phyloP scores from a whole-genome alignment of 768 basidiomycete genomes.

The Boletus vinaceobasis region DNA sequence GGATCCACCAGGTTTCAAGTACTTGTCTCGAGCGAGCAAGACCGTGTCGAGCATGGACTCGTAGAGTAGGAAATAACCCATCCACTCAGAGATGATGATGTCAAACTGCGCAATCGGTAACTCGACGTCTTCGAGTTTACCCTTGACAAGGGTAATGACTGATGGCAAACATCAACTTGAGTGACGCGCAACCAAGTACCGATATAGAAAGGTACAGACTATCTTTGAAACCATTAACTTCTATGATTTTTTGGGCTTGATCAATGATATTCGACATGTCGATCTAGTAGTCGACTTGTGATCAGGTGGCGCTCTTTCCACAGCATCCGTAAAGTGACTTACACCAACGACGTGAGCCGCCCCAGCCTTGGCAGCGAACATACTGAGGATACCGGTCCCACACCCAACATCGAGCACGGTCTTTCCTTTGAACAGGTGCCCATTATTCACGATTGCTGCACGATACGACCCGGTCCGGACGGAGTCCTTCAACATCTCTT shows the following conservation, averaged over 20 bases:
- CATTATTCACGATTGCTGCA: constrained; percentile 89
- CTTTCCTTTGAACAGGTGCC: constrained; percentile 94
- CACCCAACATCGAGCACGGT: constrained; percentile 97
- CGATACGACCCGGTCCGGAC: constrained; percentile 96
- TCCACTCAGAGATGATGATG: constrained; percentile 99
- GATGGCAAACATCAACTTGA: constrained; percentile 5
- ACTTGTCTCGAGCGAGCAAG: constrained; percentile 93
- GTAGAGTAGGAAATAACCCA: constrained; percentile 99
- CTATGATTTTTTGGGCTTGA: constrained; percentile 95
- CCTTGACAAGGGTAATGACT: constrained; percentile 96
- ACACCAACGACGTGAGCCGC: constrained; percentile 93
- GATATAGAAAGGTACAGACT: constrained; percentile 53
- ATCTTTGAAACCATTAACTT: constrained; percentile 94
- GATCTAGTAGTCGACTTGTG: constrained; percentile 51
- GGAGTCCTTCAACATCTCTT: constrained; percentile 98
- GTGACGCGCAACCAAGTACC: not conserved
- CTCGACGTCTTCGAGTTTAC: constrained; percentile 91
- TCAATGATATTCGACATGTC: constrained; percentile 99
- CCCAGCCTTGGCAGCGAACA: constrained; percentile 97
- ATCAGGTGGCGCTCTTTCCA: constrained; percentile 8
- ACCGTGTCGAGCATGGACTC: constrained; percentile 99
- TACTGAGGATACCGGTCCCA: constrained; percentile 95
- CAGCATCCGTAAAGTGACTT: constrained; percentile 28
- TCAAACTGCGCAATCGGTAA: constrained; percentile 91
- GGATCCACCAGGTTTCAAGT: constrained; percentile 84